Conservation (phyloP, 2,329 filamentous ascomycete species). For the Phaeophleospora eucalypticola region DNA sequence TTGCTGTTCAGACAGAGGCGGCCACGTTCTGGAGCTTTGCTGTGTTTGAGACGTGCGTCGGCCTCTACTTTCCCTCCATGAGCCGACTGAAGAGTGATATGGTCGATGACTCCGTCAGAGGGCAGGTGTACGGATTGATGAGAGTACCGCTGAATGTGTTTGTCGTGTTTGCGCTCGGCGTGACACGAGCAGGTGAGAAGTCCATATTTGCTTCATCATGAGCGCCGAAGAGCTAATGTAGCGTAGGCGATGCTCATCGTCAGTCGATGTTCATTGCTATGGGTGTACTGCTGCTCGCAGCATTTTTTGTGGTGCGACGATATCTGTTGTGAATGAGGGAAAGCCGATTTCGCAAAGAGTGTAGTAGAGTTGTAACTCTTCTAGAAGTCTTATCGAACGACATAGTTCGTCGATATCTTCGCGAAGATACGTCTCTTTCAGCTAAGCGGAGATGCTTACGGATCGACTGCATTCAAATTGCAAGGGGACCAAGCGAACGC, state of each 20-base stretch:
- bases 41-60: constrained; percentile 55
- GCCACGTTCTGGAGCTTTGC: constrained; percentile 55
- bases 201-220: background rate
- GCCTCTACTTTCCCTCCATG: constrained; percentile 56
- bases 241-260: constrained; percentile 12
- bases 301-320: constrained; percentile 13
- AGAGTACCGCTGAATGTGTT: constrained; percentile 58
- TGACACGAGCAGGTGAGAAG: constrained; percentile 37
- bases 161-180: constrained; percentile 48
- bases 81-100: constrained; percentile 52
- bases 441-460: too few relatives aligned
- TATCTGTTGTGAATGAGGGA: background rate
- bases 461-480: too few relatives aligned
- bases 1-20: constrained; percentile 41
- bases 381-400: too few relatives aligned
- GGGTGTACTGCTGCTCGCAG: constrained; percentile 11
- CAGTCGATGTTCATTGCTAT: constrained; percentile 13
- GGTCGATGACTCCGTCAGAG: constrained; percentile 53
- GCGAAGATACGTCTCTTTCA: too few relatives aligned
- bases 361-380: too few relatives aligned
- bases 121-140: constrained; percentile 54
- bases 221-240: constrained; percentile 7
- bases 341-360: background rate
- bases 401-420: too few relatives aligned
- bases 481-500: too few relatives aligned